Base-by-base conservation (phyloP, 2,329 filamentous ascomycete species). In the Phyllosticta citrichinensis region DNA sequence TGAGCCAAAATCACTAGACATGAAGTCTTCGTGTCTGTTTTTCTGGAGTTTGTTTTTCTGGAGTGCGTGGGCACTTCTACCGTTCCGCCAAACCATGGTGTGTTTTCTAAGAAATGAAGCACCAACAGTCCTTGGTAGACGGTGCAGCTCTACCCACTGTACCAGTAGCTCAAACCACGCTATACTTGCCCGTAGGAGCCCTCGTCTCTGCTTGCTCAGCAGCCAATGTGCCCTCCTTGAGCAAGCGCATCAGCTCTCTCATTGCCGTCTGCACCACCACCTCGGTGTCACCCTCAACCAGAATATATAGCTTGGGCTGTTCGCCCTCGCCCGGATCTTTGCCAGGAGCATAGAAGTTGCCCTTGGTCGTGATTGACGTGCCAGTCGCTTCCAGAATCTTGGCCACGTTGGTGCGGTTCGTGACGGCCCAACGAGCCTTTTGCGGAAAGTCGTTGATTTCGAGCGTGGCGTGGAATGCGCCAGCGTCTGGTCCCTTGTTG, bases 391-490 rank as follows among this genome's bases (percentile, higher is more conserved):
- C 94, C 65, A 99, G 82, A 67, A 99, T 97, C 80, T 97, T 99
- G 67, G 93, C 92, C 62, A 99, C 94, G 70, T 99, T 99, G 40
- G 94, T 97, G 65, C 94, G 86, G 74, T 99, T 99, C 50, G 94
- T 99, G 77, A 99, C 94, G 11, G 91, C 93, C 94, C 94, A 99
- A 68, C 94, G 85, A 65, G 94, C 94, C 80, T 97, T 97, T 74
- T 99, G 94, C 35, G 94, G 94, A 75, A 97, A 97, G 76, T 99
- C 94, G 75, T 99, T 99, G 83, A 99, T 99, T 75, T 97, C 94
- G 64, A 99, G 81, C 3, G 93, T 97, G 17, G 94, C 92, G 73
- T 99, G 94, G 81, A 91, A 99, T 0, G 92, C 91, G 57, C 94
- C 94, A 2, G 94, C 94, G 74, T 99, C 94, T 0, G 94, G 94